Evolutionary conservation across 331 rosid species (phyloP), one percentile per base, ranked within the genome.

Genomic region (Malus hybrid): DNA sequence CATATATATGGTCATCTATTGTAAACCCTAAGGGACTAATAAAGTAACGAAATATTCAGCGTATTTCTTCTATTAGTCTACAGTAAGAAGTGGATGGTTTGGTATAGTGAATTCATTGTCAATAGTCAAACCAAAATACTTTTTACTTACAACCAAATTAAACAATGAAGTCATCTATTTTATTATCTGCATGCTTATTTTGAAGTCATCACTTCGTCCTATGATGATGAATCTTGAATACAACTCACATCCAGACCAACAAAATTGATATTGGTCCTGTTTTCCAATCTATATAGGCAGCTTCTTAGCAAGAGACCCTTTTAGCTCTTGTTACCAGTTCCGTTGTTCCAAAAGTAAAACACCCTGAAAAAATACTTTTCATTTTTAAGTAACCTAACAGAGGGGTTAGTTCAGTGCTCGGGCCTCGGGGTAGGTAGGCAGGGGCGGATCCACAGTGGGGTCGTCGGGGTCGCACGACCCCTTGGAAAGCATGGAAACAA

Each of bases 221-320:
- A 18, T 65, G 24, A 65, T 13, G 52, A 32, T 44, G 50, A 60
- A 32, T 8, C 2, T 32, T 70, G 75, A 67, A 67, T 74, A 73
- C 83, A 79, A 74, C 83, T 79, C 82, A 79, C 60, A 6, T 56
- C 74, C 74, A 31, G 73, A 57, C 74, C 73, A 16, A 61, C 79
- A 48, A 27, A 59, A 61, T 74, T 11, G 36, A 67, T 44, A 9
- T 6, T 16, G 55, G 74, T 65, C 64, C 7, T 6, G 6, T 14
- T 57, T 79, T 39, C 61, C 60, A 57, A 59, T 57, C 19, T 31
- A 19, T 13, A 27, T 15, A 0, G 33, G 65, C 74, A 56, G 64
- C 82, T 79, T 79, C 82, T 61, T 13, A 54, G 82, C 7, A 66
- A 79, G 69, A 59, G 74, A 3, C n/a, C 22, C 7, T 29, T 34